A percentile compares a stretch with the other conserved stretches of the same genome.
These are phyloP conservation scores for Oxyria digyna DNA, from an alignment of 148 eudicot genomes.

Conservation along the genomic window DNA sequence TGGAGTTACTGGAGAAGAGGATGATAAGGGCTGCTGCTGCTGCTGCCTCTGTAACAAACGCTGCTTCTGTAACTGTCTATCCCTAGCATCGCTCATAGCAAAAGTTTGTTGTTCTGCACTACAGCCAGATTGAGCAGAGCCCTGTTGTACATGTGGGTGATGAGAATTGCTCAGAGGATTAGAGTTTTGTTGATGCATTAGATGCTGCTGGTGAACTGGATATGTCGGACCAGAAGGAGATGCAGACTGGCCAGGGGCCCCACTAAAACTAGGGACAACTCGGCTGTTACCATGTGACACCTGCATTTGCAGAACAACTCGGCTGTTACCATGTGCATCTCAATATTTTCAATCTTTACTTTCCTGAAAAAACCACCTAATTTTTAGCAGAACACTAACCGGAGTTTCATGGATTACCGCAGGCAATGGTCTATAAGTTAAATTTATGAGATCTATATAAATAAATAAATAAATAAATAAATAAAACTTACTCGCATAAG, in stretches of 20 bases:
- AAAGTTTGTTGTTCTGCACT: constrained; percentile 55
- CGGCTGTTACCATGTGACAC: constrained; percentile 38
- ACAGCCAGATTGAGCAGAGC: constrained; percentile 34
- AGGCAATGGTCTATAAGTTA: constrained; percentile 6
- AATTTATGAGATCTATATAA: background rate
- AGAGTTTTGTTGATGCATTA: constrained; percentile 46
- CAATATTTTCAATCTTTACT: constrained; percentile 54
- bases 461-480: too few relatives aligned
- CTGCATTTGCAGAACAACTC: constrained; percentile 49
- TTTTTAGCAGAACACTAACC: constrained; percentile 26
- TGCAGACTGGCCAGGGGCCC: constrained; percentile 39
- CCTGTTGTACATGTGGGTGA: constrained; percentile 48
- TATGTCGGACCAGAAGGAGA: constrained; percentile 35
- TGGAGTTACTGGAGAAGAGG: constrained; percentile 37
- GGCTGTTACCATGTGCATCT: constrained; percentile 44
- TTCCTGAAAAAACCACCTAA: too few relatives aligned
- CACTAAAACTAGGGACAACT: constrained; percentile 37
- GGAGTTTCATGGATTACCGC: background rate
- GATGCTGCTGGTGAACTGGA: constrained; percentile 50
- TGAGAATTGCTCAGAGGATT: constrained; percentile 37
- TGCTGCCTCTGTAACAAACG: constrained; percentile 25
- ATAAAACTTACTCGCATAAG: constrained; percentile 52
- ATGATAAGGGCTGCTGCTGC: constrained; percentile 39
- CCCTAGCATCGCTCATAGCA: constrained; percentile 51
- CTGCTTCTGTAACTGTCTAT: constrained; percentile 45